Evolutionary conservation across 2,329 filamentous ascomycete genomes (phyloP), one percentile per base, ranked within the genome.

Genomic region (Hypoxylon rubiginosum): DNA sequence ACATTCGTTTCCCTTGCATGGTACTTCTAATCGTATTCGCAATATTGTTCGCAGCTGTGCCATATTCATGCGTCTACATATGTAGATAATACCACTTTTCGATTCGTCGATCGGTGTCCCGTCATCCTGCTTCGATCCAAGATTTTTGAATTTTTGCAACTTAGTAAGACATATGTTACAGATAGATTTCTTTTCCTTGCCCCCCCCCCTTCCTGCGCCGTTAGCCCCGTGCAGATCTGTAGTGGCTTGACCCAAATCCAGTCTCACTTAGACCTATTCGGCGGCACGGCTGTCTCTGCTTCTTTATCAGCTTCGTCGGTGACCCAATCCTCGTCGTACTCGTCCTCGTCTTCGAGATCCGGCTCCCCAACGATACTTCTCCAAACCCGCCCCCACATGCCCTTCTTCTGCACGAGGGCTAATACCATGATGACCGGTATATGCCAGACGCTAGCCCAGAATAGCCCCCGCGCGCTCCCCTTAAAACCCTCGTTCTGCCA

Each of bases 401-500:
- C 95, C 82, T 94, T 97, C 86, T 99, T 99, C 80, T 97, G 93
- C 59, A 92, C 87, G 79, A 98, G 90, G 2, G 94, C 95, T 66
- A 97, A 83, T 50, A 97, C 93, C 84, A 99, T 89, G 45, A 98
- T 86, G 26, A 91, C 91, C 0, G 96, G 96, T 51, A 99, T 79
- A 81, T 97, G 94, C 96, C 95, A 98, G 9, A 99, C 93, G 78
- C 93, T 97, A 1, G 96, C 94, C 96, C 96, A 99, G 79, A 99
- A 99, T 56, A 99, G 79, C 0, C 91, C 90, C 60, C 93, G 87
- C 1, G 96, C 94, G 17, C 88, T 93, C 1, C 94, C 94, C 72
- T 90, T 90, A 67, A 91, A 87, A 11, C 95, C 95, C 73, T 93
- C 88, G 28, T 88, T 82, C 68, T 86, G 87, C 90, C 92, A 97